phyloP scores from a whole-genome alignment of 495 filamentous ascomycete species.

The Pyrenula aspistea region DNA sequence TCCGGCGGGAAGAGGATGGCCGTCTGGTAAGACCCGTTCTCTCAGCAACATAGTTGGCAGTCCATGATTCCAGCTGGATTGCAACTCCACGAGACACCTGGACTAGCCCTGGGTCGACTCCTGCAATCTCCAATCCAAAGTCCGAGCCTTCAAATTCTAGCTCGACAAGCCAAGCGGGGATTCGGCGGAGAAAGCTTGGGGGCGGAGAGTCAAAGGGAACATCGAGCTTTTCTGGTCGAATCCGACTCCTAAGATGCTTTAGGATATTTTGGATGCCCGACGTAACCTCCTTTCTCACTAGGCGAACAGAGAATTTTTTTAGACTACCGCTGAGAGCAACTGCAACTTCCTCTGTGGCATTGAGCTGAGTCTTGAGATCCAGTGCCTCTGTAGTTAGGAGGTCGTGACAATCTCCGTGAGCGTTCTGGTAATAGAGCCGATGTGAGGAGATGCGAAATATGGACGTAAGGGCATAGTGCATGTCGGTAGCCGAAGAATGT shows the following conservation, averaged over 20 bases:
- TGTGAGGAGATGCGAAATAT: slow-evolving; percentile 76
- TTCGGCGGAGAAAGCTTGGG: slow-evolving; percentile 58
- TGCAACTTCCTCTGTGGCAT: slow-evolving; percentile 72
- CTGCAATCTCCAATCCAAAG: slow-evolving; percentile 82
- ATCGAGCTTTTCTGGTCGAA: slow-evolving; percentile 50
- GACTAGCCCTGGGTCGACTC: slow-evolving; percentile 71
- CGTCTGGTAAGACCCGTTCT: slow-evolving; percentile 46
- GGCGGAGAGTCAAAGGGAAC: slow-evolving; percentile 34
- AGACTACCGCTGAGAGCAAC: slow-evolving; percentile 70
- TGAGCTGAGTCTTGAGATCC: slow-evolving; percentile 75
- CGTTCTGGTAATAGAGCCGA: slow-evolving; percentile 90
- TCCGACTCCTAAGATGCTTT: slow-evolving; percentile 55
- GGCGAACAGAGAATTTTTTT: slow-evolving; percentile 76
- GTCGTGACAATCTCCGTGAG: slow-evolving; percentile 66
- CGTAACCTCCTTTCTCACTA: slow-evolving; percentile 84
- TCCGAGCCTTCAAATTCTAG: slow-evolving; percentile 79
- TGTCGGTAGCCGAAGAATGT: slow-evolving; percentile 73
- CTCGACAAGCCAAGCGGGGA: slow-evolving; percentile 76
- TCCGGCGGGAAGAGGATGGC: slow-evolving; percentile 39
- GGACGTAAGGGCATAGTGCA: slow-evolving; percentile 75
- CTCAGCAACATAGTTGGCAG: slow-evolving; percentile 78
- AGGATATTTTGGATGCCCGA: slow-evolving; percentile 86
- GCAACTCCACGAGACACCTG: slow-evolving; percentile 67
- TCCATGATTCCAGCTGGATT: slow-evolving; percentile 81
- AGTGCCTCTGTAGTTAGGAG: slow-evolving; percentile 74